Evolutionary conservation across 176 grass and related monocot genomes (phyloP).

Genomic region (maize (Zea mays)): DNA sequence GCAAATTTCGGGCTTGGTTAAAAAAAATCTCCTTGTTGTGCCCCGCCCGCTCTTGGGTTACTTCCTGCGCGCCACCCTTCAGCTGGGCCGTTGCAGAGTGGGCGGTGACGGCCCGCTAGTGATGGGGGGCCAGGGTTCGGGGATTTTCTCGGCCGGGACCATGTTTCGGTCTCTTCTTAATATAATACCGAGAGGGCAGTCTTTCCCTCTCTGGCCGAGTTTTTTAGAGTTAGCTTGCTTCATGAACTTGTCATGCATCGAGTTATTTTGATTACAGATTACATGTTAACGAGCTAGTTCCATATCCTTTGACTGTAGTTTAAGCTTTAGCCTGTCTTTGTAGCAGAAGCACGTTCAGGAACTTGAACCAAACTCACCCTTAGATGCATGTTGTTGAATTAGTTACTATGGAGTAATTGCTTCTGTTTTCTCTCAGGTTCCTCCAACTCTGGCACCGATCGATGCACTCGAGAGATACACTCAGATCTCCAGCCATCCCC

Average conservation of each 20-base stretch:
- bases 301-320: neutral
- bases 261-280: neutral
- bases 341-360: no score
- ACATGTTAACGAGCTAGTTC: neutral
- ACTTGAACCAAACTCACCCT: neutral
- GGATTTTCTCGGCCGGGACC: no score
- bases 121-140: no score
- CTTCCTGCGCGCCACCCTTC: no score
- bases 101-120: no score
- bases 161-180: no score
- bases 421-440: constrained; percentile 48
- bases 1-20: no score
- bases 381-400: constrained; percentile 16
- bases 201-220: no score
- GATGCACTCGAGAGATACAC: constrained; percentile 85
- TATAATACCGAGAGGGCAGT: no score
- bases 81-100: no score
- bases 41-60: no score
- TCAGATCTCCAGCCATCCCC: constrained; percentile 90
- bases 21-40: no score
- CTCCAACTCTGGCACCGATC: constrained; percentile 61
- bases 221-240: constrained; percentile 20
- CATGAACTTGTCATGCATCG: neutral
- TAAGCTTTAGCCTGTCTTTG: neutral
- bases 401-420: neutral